Conservation (phyloP, 2,329 filamentous ascomycete genomes). For the Fusarium papillatum region DNA sequence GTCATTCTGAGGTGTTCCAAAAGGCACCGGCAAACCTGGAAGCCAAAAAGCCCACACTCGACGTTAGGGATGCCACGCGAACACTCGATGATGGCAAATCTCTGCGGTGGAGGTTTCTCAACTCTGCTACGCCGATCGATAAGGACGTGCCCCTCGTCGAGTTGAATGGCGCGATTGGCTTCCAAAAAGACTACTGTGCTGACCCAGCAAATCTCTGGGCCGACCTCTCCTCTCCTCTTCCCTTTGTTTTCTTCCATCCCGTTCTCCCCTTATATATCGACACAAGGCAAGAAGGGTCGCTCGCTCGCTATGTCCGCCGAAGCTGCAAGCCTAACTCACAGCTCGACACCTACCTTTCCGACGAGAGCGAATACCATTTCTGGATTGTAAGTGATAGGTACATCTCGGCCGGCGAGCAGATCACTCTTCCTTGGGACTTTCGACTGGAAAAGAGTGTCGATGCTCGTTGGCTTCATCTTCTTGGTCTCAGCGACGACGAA, state of each 20-base stretch:
- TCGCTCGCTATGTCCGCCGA: slow-evolving; percentile 89
- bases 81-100: slow-evolving; percentile 49
- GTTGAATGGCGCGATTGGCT: slow-evolving; percentile 82
- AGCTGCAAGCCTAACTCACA: slow-evolving; percentile 94
- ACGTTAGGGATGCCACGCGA: slow-evolving; percentile 63
- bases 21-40: slow-evolving; percentile 59
- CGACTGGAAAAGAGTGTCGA: slow-evolving; percentile 68
- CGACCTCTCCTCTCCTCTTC: slow-evolving; percentile 73
- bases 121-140: slow-evolving; percentile 63
- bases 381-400: slow-evolving; percentile 89
- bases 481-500: slow-evolving; percentile 75
- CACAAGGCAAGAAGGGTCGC: slow-evolving; percentile 87
- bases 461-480: slow-evolving; percentile 67
- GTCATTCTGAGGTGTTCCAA: slow-evolving; percentile 78
- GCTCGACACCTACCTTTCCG: slow-evolving; percentile 87
- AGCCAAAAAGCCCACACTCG: slow-evolving; percentile 56
- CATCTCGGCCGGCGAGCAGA: slow-evolving; percentile 75
- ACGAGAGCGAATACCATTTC: slow-evolving; percentile 86
- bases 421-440: slow-evolving; percentile 78
- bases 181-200: slow-evolving; percentile 79
- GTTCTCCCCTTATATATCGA: slow-evolving; percentile 93
- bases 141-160: slow-evolving; percentile 74
- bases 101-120: slow-evolving; percentile 79
- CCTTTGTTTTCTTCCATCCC: slow-evolving; percentile 91
- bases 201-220: slow-evolving; percentile 77